Evolutionary conservation across 2,329 filamentous ascomycete genomes (phyloP).

Genomic region (Neophaeococcomyces mojaviensis): DNA sequence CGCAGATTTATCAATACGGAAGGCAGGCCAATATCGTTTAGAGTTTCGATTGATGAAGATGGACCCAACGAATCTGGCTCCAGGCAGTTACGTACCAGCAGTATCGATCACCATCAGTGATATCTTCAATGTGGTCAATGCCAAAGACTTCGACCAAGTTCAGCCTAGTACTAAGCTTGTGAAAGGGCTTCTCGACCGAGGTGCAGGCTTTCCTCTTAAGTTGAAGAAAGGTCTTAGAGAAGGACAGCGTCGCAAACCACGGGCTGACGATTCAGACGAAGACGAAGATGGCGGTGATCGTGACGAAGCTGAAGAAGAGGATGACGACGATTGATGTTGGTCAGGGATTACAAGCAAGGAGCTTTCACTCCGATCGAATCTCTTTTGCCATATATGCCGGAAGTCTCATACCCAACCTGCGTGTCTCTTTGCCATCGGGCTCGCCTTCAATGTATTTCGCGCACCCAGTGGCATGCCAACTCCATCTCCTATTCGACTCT

Average conservation of each 20-base stretch:
- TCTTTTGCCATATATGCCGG: no score
- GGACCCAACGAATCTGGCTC: slow-evolving; percentile 9
- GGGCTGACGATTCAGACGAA: slow-evolving; percentile 8
- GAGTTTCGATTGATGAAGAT: slow-evolving; percentile 40
- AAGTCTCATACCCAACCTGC: no score
- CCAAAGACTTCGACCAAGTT: slow-evolving; percentile 24
- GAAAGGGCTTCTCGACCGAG: slow-evolving; percentile 20
- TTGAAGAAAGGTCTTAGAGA: slow-evolving; percentile 23
- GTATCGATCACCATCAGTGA: slow-evolving; percentile 15
- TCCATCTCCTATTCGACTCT: no score
- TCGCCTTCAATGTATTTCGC: no score
- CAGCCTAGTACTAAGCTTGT: slow-evolving; percentile 23
- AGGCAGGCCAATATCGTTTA: slow-evolving; percentile 37
- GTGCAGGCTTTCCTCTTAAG: slow-evolving; percentile 22
- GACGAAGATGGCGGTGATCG: slow-evolving; percentile 16
- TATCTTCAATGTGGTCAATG: slow-evolving; percentile 22
- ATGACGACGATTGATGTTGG: slow-evolving; percentile 2
- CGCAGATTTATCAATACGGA: slow-evolving; percentile 40
- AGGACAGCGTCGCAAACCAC: slow-evolving; percentile 15
- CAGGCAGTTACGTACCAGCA: slow-evolving; percentile 12
- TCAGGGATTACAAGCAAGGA: neutral
- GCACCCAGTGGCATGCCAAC: no score
- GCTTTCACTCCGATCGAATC: neutral
- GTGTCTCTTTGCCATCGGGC: no score
- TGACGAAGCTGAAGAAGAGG: slow-evolving; percentile 8